Evolutionary conservation across 495 filamentous ascomycete genomes (phyloP).

Genomic region (Parathielavia appendiculata): DNA sequence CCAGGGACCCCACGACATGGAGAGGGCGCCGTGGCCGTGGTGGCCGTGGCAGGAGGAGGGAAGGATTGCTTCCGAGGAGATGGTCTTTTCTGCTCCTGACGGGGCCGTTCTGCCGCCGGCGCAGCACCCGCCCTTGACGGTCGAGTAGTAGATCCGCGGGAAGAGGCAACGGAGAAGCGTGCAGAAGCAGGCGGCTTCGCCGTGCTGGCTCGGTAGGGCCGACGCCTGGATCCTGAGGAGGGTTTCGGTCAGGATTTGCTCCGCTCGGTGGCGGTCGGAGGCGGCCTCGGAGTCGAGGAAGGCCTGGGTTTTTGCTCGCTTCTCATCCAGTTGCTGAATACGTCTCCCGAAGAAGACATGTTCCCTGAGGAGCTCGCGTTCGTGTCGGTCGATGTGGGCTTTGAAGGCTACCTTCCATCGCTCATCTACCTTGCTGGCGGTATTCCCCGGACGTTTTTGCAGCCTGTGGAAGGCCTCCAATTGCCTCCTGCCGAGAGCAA

Average conservation of each 20-base stretch:
- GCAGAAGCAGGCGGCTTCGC: slow-evolving; percentile 24
- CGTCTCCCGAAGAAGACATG: background rate
- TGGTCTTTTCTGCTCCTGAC: too few species aligned
- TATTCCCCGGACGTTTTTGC: background rate
- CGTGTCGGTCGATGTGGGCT: background rate
- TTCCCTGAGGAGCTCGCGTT: background rate
- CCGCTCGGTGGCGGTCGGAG: background rate
- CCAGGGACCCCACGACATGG: slow-evolving; percentile 8
- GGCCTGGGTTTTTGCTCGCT: background rate
- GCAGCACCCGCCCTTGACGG: slow-evolving; percentile 15
- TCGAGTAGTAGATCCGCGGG: slow-evolving; percentile 10
- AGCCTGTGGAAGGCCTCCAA: background rate
- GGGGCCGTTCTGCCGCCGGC: background rate
- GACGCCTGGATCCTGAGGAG: background rate
- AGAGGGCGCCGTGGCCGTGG: slow-evolving; percentile 26
- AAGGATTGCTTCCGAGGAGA: background rate
- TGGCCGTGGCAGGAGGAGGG: slow-evolving; percentile 8
- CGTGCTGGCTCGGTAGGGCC: background rate
- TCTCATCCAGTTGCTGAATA: background rate
- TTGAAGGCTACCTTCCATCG: background rate
- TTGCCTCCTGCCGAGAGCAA: background rate
- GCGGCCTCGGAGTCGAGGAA: background rate
- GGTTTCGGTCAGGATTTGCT: background rate
- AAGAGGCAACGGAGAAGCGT: slow-evolving; percentile 19
- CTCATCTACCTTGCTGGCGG: background rate